Percentiles rank a stretch among this genome's conserved stretches.
Conservation (phyloP, 2,329 filamentous ascomycete species). For the Cercospora sp. region DNA sequence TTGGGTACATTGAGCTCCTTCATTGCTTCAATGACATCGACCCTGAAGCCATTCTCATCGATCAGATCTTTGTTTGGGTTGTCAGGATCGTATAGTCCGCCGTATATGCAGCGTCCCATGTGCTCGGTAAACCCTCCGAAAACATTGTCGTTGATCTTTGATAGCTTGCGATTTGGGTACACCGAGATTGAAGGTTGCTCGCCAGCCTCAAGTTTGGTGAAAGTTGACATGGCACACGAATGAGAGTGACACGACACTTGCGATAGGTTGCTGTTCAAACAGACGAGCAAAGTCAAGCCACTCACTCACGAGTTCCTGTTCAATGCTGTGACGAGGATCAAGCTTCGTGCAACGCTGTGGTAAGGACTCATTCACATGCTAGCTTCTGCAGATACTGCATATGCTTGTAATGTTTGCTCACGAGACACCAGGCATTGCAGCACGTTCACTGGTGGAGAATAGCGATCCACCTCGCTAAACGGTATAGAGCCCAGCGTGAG, state of each 20-base stretch:
- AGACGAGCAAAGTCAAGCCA: too few relatives aligned
- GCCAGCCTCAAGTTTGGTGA: constrained; percentile 64
- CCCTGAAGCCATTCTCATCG: constrained; percentile 73
- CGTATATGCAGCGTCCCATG: constrained; percentile 87
- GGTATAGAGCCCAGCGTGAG: background rate
- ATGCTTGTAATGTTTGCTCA: background rate
- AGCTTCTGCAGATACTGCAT: background rate
- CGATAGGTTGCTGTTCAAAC: background rate
- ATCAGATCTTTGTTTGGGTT: constrained; percentile 62
- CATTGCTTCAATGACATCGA: constrained; percentile 72
- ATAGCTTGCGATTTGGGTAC: constrained; percentile 64
- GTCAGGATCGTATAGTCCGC: constrained; percentile 77
- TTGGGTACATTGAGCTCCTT: constrained; percentile 74
- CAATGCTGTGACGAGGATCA: background rate
- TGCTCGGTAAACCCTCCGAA: constrained; percentile 89
- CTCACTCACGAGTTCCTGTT: background rate
- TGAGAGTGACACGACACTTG: background rate
- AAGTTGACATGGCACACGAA: constrained; percentile 59
- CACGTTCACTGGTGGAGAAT: constrained; percentile 10
- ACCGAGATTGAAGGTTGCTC: constrained; percentile 65
- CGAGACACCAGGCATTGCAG: background rate
- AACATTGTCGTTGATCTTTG: constrained; percentile 75
- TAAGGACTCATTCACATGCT: background rate
- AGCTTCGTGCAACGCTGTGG: background rate
- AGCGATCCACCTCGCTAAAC: constrained; percentile 2